These are phyloP conservation scores for Pleurostoma richardsiae DNA, from an alignment of 2,329 filamentous ascomycete species.

Conservation along the genomic window DNA sequence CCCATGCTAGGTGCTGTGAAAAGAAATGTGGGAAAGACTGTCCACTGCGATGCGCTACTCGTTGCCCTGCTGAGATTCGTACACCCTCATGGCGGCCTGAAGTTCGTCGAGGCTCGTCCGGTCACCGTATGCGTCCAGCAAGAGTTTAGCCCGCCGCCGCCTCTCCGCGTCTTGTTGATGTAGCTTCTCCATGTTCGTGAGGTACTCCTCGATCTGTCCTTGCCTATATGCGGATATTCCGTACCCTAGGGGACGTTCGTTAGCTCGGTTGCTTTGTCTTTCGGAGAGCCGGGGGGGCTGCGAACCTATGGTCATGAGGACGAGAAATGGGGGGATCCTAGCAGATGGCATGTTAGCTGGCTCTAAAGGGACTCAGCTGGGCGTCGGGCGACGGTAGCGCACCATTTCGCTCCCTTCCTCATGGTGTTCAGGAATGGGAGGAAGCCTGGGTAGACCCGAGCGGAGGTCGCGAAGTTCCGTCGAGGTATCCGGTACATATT, in stretches of 20 bases:
- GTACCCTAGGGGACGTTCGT: conserved; percentile 9
- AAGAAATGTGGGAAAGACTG: too few relatives aligned
- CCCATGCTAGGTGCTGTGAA: too few relatives aligned
- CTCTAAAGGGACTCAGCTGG: neutral
- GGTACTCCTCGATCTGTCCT: conserved; percentile 5
- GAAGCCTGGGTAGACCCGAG: neutral
- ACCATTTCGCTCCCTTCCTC: neutral
- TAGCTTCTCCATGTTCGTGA: conserved; percentile 1
- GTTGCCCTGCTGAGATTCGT: conserved; percentile 25
- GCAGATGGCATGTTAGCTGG: neutral
- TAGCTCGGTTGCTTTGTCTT: conserved; percentile 4
- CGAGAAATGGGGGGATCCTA: conserved; percentile 7
- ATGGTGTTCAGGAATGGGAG: neutral
- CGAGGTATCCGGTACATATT: neutral
- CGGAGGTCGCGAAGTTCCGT: neutral
- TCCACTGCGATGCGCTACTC: neutral
- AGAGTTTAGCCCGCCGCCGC: conserved; percentile 30
- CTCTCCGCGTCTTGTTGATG: conserved; percentile 14
- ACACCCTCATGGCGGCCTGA: conserved; percentile 41
- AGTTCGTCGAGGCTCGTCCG: conserved; percentile 41
- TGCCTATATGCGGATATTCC: conserved; percentile 8
- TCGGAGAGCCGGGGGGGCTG: neutral
- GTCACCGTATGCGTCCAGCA: conserved; percentile 46
- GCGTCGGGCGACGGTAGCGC: neutral
- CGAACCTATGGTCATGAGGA: conserved; percentile 10